Evolutionary conservation across 257 asterid species (phyloP).

Genomic region (Phtheirospermum japonicum): DNA sequence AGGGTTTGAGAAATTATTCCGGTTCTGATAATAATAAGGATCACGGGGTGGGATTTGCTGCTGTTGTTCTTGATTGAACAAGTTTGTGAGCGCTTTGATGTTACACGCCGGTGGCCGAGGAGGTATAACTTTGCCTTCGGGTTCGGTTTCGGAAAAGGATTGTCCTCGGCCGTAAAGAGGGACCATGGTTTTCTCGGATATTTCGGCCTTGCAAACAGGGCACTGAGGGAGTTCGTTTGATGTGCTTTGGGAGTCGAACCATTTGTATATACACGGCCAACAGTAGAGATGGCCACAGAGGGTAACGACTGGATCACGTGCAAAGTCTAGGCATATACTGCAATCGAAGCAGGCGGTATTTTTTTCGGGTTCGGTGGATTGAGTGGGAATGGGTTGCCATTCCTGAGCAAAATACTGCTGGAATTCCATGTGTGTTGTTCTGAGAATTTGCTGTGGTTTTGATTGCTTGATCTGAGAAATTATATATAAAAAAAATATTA

Average conservation of each 20-base stretch:
- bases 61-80: conserved; percentile 29
- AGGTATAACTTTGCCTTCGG: conserved; percentile 46
- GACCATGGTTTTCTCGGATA: conserved; percentile 58
- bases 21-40: conserved; percentile 24
- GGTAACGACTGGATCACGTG: conserved; percentile 76
- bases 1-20: conserved; percentile 18
- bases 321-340: conserved; percentile 76
- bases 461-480: conserved; percentile 27
- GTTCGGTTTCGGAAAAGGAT: conserved; percentile 40
- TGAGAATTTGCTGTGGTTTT: not conserved
- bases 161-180: conserved; percentile 74
- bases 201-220: conserved; percentile 85
- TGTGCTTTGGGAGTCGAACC: conserved; percentile 51
- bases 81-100: conserved; percentile 33
- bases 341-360: conserved; percentile 67
- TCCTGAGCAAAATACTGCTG: conserved; percentile 50
- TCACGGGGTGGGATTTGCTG: conserved; percentile 25
- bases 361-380: conserved; percentile 40
- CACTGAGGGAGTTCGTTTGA: conserved; percentile 47
- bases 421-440: conserved; percentile 43
- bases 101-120: conserved; percentile 68
- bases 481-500: not conserved
- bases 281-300: conserved; percentile 89
- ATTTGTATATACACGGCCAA: conserved; percentile 91
- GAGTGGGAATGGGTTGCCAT: conserved; percentile 48